A percentile compares a stretch with the other conserved stretches of the same genome.
Evolutionary conservation across 1,139 yeast genomes (phyloP).

Genomic region (Candida buenavistaensis): DNA sequence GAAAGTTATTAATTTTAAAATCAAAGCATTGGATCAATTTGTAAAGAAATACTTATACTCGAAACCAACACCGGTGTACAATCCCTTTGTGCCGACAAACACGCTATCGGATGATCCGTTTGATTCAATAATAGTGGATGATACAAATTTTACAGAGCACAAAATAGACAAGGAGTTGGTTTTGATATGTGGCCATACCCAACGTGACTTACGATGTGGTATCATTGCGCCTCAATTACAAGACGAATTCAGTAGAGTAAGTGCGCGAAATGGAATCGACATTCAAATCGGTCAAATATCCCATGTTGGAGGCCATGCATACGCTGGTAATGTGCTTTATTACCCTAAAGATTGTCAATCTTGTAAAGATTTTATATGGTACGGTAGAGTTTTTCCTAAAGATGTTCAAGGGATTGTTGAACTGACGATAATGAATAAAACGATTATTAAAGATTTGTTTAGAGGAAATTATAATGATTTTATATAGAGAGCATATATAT

Average conservation of each 20-base stretch:
- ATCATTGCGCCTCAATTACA: slow-evolving; percentile 55
- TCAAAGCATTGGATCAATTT: slow-evolving; percentile 36
- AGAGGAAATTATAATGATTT: too few relatives aligned
- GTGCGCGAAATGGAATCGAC: slow-evolving; percentile 26
- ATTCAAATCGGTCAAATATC: slow-evolving; percentile 55
- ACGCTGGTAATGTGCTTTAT: slow-evolving; percentile 72
- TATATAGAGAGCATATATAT: too few relatives aligned
- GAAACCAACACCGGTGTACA: slow-evolving; percentile 20
- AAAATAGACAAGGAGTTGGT: slow-evolving; percentile 28
- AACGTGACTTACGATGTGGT: slow-evolving; percentile 70
- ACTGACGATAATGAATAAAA: slow-evolving; percentile 49
- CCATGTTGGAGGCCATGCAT: slow-evolving; percentile 78
- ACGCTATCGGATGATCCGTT: not conserved
- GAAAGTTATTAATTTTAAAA: slow-evolving; percentile 34
- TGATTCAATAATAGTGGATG: not conserved
- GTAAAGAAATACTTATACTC: slow-evolving; percentile 36
- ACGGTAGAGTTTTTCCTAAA: slow-evolving; percentile 66
- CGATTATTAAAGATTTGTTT: slow-evolving; percentile 53
- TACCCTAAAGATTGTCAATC: slow-evolving; percentile 36
- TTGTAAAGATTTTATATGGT: slow-evolving; percentile 55
- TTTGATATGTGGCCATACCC: slow-evolving; percentile 65
- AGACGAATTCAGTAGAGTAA: slow-evolving; percentile 49
- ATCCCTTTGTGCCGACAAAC: slow-evolving; percentile 28
- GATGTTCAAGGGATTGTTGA: slow-evolving; percentile 65
- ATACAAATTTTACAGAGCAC: slow-evolving; percentile 20